Conservation (phyloP, 352 stramenopile genomes). For the Phytophthora tubulina region DNA sequence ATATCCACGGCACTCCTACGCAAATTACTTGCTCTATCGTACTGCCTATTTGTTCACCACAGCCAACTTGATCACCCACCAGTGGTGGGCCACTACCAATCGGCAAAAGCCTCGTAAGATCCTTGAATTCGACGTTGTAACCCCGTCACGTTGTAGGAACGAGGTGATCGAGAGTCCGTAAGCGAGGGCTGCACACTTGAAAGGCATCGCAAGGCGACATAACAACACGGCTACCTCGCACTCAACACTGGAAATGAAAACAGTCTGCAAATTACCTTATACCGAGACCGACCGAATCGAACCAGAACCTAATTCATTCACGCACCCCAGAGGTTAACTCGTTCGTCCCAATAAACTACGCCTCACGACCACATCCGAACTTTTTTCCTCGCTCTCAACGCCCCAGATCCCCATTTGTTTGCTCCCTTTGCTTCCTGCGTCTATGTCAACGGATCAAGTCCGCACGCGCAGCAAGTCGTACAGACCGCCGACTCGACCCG, state of each 20-base stretch:
- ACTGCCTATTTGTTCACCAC: too few species aligned
- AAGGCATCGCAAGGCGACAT: too few species aligned
- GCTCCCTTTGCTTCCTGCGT: slow-evolving; percentile 16
- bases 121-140: too few species aligned
- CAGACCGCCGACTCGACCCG: slow-evolving; percentile 12
- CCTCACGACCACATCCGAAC: slow-evolving; percentile 21
- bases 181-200: too few species aligned
- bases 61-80: too few species aligned
- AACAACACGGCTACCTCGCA: too few species aligned
- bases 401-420: slow-evolving; percentile 20
- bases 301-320: slow-evolving; percentile 29
- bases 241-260: slow-evolving; percentile 19
- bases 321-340: slow-evolving; percentile 19
- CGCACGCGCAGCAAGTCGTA: slow-evolving; percentile 12
- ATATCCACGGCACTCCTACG: too few species aligned
- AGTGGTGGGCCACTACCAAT: too few species aligned
- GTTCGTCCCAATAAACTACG: slow-evolving; percentile 34
- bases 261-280: slow-evolving; percentile 43
- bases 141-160: too few species aligned
- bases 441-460: slow-evolving; percentile 32
- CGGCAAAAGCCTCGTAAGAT: too few species aligned
- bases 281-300: slow-evolving; percentile 30
- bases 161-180: too few species aligned
- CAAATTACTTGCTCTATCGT: too few species aligned
- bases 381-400: slow-evolving; percentile 17